Evolutionary conservation across 768 basidiomycete species (phyloP).

Genomic region (Pulveroboletus sp.): DNA sequence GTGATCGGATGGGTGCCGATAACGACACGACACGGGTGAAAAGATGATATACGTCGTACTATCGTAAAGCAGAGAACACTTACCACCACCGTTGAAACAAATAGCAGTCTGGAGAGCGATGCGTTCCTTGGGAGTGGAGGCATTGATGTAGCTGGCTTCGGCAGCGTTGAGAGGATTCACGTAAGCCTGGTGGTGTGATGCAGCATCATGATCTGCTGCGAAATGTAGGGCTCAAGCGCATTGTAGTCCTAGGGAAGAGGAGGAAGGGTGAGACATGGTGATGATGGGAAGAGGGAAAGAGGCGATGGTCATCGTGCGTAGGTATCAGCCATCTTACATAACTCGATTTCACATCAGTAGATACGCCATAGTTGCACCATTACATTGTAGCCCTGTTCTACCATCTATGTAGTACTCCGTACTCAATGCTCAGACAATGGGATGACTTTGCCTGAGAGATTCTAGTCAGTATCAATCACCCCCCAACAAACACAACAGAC

Average conservation of each 20-base stretch:
- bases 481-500: slow-evolving; percentile 23
- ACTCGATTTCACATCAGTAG: too few relatives aligned
- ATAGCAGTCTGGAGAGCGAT: slow-evolving; percentile 88
- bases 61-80: slow-evolving; percentile 30
- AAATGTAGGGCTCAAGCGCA: slow-evolving; percentile 94
- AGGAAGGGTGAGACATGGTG: slow-evolving; percentile 52
- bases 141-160: slow-evolving; percentile 69
- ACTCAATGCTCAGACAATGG: slow-evolving; percentile 35
- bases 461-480: slow-evolving; percentile 8
- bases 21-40: background rate
- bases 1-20: slow-evolving; percentile 14
- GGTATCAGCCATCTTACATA: too few relatives aligned
- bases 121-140: slow-evolving; percentile 68
- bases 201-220: slow-evolving; percentile 86
- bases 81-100: slow-evolving; percentile 96
- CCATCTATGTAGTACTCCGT: too few relatives aligned
- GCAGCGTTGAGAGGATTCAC: slow-evolving; percentile 91
- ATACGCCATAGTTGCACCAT: too few relatives aligned
- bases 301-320: too few relatives aligned
- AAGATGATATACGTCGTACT: too few relatives aligned
- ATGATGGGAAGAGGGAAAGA: background rate
- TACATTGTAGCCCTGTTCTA: too few relatives aligned
- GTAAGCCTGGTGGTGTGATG: slow-evolving; percentile 95
- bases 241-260: slow-evolving; percentile 77
- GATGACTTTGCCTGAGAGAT: slow-evolving; percentile 32